Conservation (phyloP, 1,284 basidiomycete genomes). For the Papiliotrema fonsecae region DNA sequence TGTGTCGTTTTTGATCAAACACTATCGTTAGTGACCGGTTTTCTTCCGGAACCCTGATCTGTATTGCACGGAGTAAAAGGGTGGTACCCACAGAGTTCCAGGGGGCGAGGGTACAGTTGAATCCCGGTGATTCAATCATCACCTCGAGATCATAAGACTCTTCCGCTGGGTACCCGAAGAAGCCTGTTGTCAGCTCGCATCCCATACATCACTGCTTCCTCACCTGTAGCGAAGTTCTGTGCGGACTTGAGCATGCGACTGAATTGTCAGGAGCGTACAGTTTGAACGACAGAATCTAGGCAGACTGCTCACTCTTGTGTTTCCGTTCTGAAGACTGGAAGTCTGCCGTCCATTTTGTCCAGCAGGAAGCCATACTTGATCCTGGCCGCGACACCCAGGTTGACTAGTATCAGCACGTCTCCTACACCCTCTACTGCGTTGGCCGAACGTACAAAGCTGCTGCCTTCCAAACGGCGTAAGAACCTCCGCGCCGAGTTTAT, state of each 20-base stretch:
- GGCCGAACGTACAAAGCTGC: conserved; percentile 45
- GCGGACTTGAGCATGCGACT: conserved; percentile 51
- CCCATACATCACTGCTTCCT: background rate
- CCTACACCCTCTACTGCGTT: background rate
- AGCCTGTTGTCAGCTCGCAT: conserved; percentile 24
- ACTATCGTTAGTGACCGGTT: too few species aligned
- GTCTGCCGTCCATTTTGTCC: conserved; percentile 41
- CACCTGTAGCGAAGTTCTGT: conserved; percentile 50
- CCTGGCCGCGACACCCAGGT: conserved; percentile 45
- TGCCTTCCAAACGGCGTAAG: conserved; percentile 52
- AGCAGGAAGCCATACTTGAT: conserved; percentile 48
- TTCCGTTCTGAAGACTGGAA: conserved; percentile 50
- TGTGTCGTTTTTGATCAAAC: conserved; percentile 21
- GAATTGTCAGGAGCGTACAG: background rate
- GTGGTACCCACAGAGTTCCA: conserved; percentile 47
- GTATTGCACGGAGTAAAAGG: too few species aligned
- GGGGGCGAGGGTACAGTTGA: conserved; percentile 52
- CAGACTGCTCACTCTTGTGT: conserved; percentile 43
- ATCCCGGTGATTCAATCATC: conserved; percentile 48
- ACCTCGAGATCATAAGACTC: conserved; percentile 49
- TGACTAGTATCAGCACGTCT: conserved; percentile 19
- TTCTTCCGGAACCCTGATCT: too few species aligned
- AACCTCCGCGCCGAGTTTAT: conserved; percentile 51
- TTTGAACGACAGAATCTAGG: background rate
- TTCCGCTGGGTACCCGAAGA: conserved; percentile 48